Evolutionary conservation across 208 protist species (phyloP).

Genomic region (Leishmania tropica): DNA sequence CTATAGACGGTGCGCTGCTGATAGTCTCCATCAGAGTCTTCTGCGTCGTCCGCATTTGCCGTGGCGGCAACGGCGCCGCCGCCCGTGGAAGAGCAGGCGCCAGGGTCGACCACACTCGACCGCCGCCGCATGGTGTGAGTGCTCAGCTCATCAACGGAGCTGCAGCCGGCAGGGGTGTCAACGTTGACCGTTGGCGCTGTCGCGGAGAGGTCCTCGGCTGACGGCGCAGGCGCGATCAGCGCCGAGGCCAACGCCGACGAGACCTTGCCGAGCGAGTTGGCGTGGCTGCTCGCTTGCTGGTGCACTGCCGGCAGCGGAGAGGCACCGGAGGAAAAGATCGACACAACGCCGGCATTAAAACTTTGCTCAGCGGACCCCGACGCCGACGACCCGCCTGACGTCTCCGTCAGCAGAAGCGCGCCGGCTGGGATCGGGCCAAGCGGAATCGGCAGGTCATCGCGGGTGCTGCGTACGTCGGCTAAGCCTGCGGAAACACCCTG

Average conservation of each 20-base stretch:
- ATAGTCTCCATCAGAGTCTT: conserved; percentile 11
- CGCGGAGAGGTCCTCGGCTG: conserved; percentile 9
- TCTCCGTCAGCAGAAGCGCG: neutral
- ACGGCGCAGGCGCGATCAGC: conserved; percentile 1
- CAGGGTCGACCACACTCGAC: neutral
- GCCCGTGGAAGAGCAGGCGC: neutral
- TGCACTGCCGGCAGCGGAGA: conserved; percentile 4
- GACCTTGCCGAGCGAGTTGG: neutral
- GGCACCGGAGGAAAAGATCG: neutral
- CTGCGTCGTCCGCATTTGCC: neutral
- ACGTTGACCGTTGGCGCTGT: neutral
- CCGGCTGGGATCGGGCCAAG: neutral
- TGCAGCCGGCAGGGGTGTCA: conserved; percentile 2
- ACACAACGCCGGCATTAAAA: neutral
- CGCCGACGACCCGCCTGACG: neutral
- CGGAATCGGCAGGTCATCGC: neutral
- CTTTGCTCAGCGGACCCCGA: neutral
- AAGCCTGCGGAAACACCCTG: neutral
- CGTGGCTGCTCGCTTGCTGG: neutral
- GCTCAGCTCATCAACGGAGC: conserved; percentile 13
- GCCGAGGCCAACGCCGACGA: conserved; percentile 14
- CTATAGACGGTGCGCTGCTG: conserved; percentile 11
- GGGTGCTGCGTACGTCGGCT: neutral
- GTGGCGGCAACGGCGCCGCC: neutral
- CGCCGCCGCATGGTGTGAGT: conserved; percentile 1